Percentiles rank a stretch among this genome's conserved stretches.
Conservation (phyloP, 768 basidiomycete genomes). For the Suillus lakei region DNA sequence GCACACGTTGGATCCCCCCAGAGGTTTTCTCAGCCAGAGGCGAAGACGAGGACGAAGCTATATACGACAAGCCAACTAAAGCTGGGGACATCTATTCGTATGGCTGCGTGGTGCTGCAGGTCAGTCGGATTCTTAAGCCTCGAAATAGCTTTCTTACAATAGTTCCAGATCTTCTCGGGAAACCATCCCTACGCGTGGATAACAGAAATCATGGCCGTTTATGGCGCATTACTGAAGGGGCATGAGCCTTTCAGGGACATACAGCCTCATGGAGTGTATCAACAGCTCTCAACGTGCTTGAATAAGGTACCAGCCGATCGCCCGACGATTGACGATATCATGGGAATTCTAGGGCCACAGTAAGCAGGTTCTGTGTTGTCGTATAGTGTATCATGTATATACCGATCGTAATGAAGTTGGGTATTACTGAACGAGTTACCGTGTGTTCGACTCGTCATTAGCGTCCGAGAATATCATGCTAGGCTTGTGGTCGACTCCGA, state of each 20-base stretch:
- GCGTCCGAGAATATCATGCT: neutral
- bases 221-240: neutral
- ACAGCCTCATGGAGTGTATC: neutral
- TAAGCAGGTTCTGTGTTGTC: neutral
- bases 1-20: constrained; percentile 20
- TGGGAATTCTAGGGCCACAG: neutral
- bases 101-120: constrained; percentile 1
- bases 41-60: too few relatives aligned
- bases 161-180: constrained; percentile 27
- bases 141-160: neutral
- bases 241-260: neutral
- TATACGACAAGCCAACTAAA: constrained; percentile 20
- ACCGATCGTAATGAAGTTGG: too few relatives aligned
- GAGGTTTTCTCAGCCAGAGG: too few relatives aligned
- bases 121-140: neutral
- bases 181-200: constrained; percentile 24
- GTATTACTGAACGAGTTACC: too few relatives aligned
- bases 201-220: constrained; percentile 12
- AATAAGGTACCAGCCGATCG: neutral
- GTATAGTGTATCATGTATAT: too few relatives aligned
- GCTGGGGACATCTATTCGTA: constrained; percentile 8
- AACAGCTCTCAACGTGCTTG: neutral
- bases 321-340: neutral
- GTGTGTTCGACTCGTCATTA: neutral
- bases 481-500: neutral